phyloP scores from a whole-genome alignment of 345 rosid genomes.

The Gossypium mustelinum region DNA sequence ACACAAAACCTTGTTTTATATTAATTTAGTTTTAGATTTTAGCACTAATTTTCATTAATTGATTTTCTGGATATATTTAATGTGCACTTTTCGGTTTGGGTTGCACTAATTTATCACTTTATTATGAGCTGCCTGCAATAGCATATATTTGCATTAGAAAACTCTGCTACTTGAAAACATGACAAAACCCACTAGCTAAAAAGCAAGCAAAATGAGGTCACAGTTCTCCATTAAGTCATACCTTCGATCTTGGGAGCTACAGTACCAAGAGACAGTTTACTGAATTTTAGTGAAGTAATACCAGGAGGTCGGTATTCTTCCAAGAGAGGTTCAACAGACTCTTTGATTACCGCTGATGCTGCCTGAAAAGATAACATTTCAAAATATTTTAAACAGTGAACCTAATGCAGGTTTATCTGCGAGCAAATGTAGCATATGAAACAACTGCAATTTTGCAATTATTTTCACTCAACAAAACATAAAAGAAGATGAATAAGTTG shows the following conservation, averaged over 20 bases:
- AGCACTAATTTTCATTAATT: too few species aligned
- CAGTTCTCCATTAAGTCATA: slow-evolving; percentile 23
- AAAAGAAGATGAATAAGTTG: neutral
- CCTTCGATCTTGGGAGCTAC: slow-evolving; percentile 99
- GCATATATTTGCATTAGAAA: too few species aligned
- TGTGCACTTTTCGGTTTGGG: too few species aligned
- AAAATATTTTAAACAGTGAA: neutral
- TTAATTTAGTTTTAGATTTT: too few species aligned
- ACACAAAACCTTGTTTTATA: too few species aligned
- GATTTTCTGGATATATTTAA: too few species aligned
- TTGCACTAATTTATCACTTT: too few species aligned
- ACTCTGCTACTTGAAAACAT: too few species aligned
- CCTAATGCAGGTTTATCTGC: neutral
- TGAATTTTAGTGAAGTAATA: slow-evolving; percentile 85
- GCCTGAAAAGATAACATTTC: slow-evolving; percentile 49
- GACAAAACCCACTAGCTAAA: neutral
- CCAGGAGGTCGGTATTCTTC: slow-evolving; percentile 98
- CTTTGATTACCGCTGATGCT: slow-evolving; percentile 77
- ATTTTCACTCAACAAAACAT: slow-evolving; percentile 7
- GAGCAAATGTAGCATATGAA: neutral
- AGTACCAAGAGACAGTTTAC: slow-evolving; percentile 80
- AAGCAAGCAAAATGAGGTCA: neutral
- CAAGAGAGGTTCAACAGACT: slow-evolving; percentile 93
- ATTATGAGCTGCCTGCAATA: too few species aligned
- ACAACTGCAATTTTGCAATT: neutral